These are phyloP conservation scores for Solanum piurae DNA, from an alignment of 257 asterid genomes.

Conservation along the genomic window DNA sequence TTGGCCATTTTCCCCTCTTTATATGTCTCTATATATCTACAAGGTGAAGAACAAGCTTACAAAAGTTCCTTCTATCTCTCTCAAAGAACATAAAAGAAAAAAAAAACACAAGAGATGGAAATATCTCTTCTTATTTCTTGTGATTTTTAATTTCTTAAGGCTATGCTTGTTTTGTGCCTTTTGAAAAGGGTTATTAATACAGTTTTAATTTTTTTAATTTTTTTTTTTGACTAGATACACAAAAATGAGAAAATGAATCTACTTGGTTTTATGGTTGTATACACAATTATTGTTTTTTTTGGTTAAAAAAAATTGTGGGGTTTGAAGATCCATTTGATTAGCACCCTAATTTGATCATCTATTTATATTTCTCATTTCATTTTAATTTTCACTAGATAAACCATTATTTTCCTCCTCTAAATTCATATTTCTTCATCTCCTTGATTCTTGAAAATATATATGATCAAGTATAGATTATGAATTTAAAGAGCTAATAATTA, in stretches of 20 bases:
- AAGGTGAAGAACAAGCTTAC: slow-evolving; percentile 6
- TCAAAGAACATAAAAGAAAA: neutral
- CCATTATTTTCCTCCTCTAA: neutral
- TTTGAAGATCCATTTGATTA: slow-evolving; percentile 4
- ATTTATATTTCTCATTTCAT: neutral
- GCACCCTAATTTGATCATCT: neutral
- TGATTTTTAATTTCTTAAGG: neutral
- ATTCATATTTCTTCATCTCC: neutral
- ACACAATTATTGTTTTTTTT: neutral
- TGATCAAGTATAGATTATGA: neutral
- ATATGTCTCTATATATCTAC: neutral
- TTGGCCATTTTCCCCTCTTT: neutral
- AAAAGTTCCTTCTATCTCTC: slow-evolving; percentile 30
- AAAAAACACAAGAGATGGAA: neutral
- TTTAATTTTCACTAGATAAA: neutral
- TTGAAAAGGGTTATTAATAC: neutral
- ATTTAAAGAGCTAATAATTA: neutral
- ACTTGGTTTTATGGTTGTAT: neutral
- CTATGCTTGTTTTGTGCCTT: neutral
- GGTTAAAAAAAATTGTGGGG: neutral
- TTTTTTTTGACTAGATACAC: neutral
- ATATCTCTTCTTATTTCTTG: neutral
- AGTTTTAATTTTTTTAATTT: neutral
- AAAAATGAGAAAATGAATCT: neutral
- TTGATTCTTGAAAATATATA: neutral